A percentile compares a stretch with the other conserved stretches of the same genome.
Evolutionary conservation across 108 stramenopile genomes (phyloP).

Genomic region (Cyclotella atomus): DNA sequence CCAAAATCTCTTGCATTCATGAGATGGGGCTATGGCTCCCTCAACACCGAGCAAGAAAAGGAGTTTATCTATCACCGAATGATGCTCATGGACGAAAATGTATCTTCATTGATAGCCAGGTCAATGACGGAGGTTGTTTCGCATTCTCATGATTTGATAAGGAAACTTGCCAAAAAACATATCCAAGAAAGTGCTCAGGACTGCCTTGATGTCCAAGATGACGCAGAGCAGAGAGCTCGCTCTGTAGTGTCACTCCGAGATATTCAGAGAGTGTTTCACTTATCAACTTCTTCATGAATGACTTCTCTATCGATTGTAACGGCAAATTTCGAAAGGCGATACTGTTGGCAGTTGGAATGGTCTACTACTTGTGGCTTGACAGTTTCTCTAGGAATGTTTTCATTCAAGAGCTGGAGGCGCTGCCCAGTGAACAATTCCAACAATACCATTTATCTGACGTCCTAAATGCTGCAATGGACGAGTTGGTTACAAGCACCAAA

Average conservation of each 20-base stretch:
- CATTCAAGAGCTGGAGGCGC: slow-evolving; percentile 7
- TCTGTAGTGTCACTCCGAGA: slow-evolving; percentile 40
- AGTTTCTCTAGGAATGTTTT: slow-evolving; percentile 9
- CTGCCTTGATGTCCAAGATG: not conserved
- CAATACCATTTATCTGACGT: slow-evolving; percentile 8
- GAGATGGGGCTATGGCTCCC: slow-evolving; percentile 29
- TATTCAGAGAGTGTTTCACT: slow-evolving; percentile 38
- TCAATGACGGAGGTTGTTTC: slow-evolving; percentile 34
- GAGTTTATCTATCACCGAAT: slow-evolving; percentile 36
- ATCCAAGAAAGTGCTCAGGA: slow-evolving; percentile 10
- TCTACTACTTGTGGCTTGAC: slow-evolving; percentile 35
- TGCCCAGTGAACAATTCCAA: slow-evolving; percentile 22
- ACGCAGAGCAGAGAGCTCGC: slow-evolving; percentile 13
- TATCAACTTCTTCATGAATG: slow-evolving; percentile 28
- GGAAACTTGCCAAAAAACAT: slow-evolving; percentile 29
- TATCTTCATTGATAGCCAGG: not conserved
- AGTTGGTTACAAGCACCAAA: slow-evolving; percentile 9
- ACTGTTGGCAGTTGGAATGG: slow-evolving; percentile 26
- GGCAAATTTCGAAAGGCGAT: slow-evolving; percentile 25
- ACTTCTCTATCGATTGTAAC: not conserved
- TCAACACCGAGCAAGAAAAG: slow-evolving; percentile 38
- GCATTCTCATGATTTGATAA: slow-evolving; percentile 31
- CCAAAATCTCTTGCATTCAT: slow-evolving; percentile 16
- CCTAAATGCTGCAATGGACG: slow-evolving; percentile 24
- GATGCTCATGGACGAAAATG: slow-evolving; percentile 20